These are phyloP conservation scores for Leccinum obscurum DNA, from an alignment of 768 basidiomycete genomes.

Conservation along the genomic window DNA sequence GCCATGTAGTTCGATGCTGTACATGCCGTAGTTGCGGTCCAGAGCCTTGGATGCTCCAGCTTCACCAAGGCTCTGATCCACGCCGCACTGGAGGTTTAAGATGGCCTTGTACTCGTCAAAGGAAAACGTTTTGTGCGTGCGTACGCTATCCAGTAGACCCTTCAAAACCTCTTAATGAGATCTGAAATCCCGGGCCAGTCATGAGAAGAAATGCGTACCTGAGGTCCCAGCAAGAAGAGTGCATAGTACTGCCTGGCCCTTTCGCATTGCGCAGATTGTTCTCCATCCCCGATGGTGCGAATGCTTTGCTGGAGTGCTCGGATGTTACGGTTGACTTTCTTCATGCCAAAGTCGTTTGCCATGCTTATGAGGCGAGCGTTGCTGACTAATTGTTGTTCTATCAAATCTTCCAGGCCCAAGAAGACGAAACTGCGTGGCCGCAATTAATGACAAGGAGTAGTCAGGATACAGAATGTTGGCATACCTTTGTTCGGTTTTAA, in stretches of 20 bases:
- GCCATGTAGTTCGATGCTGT: constrained; percentile 87
- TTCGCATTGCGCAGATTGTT: constrained; percentile 66
- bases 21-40: constrained; percentile 81
- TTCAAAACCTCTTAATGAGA: constrained; percentile 30
- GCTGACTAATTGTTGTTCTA: constrained; percentile 79
- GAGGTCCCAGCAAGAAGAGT: constrained; percentile 71
- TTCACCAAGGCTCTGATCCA: constrained; percentile 61
- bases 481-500: constrained; percentile 65
- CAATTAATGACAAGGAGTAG: neutral
- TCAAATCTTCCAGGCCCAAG: constrained; percentile 78
- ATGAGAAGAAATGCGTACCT: constrained; percentile 45
- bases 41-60: constrained; percentile 49
- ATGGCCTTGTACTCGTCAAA: constrained; percentile 95
- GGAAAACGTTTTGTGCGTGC: constrained; percentile 60
- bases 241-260: constrained; percentile 79
- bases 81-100: constrained; percentile 85
- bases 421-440: constrained; percentile 71
- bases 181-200: neutral
- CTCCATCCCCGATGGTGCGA: constrained; percentile 67
- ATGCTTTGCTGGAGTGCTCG: constrained; percentile 90
- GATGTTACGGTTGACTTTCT: constrained; percentile 87
- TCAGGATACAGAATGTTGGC: constrained; percentile 26
- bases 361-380: constrained; percentile 68
- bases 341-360: constrained; percentile 74
- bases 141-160: constrained; percentile 78